Evolutionary conservation across 805 yeast species (phyloP), one percentile per base, ranked within the genome.

Genomic region (Yarrowia bubula): DNA sequence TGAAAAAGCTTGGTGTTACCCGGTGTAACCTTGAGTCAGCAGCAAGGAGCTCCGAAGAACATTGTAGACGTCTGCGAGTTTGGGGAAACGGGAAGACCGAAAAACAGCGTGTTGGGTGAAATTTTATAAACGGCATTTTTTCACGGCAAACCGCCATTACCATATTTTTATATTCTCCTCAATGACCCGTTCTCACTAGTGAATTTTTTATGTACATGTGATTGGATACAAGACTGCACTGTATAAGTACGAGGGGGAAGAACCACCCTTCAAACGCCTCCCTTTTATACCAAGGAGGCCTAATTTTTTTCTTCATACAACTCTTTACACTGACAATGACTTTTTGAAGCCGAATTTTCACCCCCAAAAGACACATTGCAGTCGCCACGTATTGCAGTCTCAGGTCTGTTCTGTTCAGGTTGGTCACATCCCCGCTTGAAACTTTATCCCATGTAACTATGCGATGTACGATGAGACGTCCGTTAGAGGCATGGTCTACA

Each of bases 381-480:
- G n/a, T n/a, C 55, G 32, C 42, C 57, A 50, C 57, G 32, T 50
- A 38, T 50, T 48, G 55, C 13, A 46, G 15, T 32, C 48, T 14
- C 48, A 8, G 17, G 7, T 22, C 31, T 4, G 31, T 17, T 22
- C 18, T 28, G 17, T 8, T 8, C 14, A 7, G 46, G 46, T 15
- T 42, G 38, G 51, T 32, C 51, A 32, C 22, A 50, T 28, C 58
- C 58, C 58, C 58, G 58, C 58, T 51, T 37, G 58, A 18, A 51
- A 51, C 58, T 43, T 51, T 51, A 51, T 3, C n/a, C 3, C 35
- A 22, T 37, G 35, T 50, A 51, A 51, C 58, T n/a, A 51, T 51
- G 58, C 58, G 58, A 51, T 37, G 58, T 51, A 37, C 58, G 58
- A 51, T 51, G 58, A 51, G 58, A 51, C 58, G 28, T 22, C 28